Conservation (phyloP, 2,329 filamentous ascomycete genomes). For the Chaetomium sp. region DNA sequence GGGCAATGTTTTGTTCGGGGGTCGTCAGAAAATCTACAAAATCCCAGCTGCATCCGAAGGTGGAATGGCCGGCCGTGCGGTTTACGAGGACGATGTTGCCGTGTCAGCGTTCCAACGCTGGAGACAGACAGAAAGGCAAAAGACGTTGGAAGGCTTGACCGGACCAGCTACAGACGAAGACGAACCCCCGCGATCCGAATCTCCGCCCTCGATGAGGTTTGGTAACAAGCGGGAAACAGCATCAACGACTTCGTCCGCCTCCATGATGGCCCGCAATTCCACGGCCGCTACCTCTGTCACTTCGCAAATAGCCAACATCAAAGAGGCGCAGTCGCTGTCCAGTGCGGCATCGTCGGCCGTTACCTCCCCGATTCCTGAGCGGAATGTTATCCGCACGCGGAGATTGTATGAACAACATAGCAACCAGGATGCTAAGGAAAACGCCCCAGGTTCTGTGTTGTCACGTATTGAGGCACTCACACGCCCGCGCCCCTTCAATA, state of each 20-base stretch:
- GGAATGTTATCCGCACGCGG: slow-evolving; percentile 62
- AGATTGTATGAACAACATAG: slow-evolving; percentile 79
- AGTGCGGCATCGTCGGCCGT: slow-evolving; percentile 32
- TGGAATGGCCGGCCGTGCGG: slow-evolving; percentile 56
- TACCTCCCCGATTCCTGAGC: slow-evolving; percentile 46
- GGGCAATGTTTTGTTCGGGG: slow-evolving; percentile 89
- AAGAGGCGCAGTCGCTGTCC: slow-evolving; percentile 42
- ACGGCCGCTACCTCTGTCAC: slow-evolving; percentile 83
- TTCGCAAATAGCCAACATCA: slow-evolving; percentile 57
- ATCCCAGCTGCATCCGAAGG: slow-evolving; percentile 48
- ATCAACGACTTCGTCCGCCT: slow-evolving; percentile 69
- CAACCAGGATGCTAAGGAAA: slow-evolving; percentile 71
- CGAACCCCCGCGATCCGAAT: slow-evolving; percentile 42
- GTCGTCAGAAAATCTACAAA: slow-evolving; percentile 91
- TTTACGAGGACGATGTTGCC: slow-evolving; percentile 84
- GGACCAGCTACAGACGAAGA: slow-evolving; percentile 33
- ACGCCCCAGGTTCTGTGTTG: slow-evolving; percentile 63
- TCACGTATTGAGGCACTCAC: slow-evolving; percentile 75
- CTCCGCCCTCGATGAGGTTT: slow-evolving; percentile 55
- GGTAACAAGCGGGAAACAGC: slow-evolving; percentile 77
- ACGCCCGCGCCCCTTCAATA: slow-evolving; percentile 49
- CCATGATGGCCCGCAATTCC: slow-evolving; percentile 64
- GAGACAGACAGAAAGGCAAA: slow-evolving; percentile 53
- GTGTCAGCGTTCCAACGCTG: slow-evolving; percentile 78
- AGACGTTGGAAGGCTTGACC: slow-evolving; percentile 35